Evolutionary conservation across 345 rosid genomes (phyloP).

Genomic region (Turritis glabra): DNA sequence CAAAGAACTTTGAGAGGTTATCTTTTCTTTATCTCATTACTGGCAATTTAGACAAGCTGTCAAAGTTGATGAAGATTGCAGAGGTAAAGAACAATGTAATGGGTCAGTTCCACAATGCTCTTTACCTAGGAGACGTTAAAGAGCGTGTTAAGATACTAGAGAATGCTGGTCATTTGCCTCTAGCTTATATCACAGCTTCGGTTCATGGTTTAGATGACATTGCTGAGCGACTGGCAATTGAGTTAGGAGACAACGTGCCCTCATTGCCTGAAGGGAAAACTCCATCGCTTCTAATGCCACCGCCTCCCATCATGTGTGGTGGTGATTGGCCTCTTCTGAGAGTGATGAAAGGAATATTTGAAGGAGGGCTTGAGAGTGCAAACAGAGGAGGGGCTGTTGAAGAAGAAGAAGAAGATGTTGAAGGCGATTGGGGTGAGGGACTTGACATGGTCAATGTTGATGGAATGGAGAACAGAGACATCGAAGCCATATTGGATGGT

Average conservation of each 20-base stretch:
- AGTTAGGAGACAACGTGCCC: constrained; percentile 74
- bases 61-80: constrained; percentile 88
- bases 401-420: constrained; percentile 60
- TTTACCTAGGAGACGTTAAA: constrained; percentile 78
- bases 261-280: constrained; percentile 63
- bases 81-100: constrained; percentile 86
- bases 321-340: constrained; percentile 95
- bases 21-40: constrained; percentile 87
- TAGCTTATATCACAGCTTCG: constrained; percentile 78
- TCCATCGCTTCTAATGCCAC: constrained; percentile 75
- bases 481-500: constrained; percentile 56
- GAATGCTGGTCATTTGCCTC: constrained; percentile 83
- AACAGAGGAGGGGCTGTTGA: constrained; percentile 58
- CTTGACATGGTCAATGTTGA: constrained; percentile 65
- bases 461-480: constrained; percentile 28
- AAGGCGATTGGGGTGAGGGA: constrained; percentile 86
- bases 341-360: constrained; percentile 86
- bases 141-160: constrained; percentile 84
- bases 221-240: constrained; percentile 66
- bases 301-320: constrained; percentile 64
- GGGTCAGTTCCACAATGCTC: constrained; percentile 95
- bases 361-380: constrained; percentile 69
- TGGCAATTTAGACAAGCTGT: constrained; percentile 76
- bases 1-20: constrained; percentile 90
- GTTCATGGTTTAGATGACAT: constrained; percentile 73